Percentiles rank a stretch among this genome's conserved stretches.
Conservation (phyloP, 1,284 basidiomycete species). For the Rhizoctonia solani region DNA sequence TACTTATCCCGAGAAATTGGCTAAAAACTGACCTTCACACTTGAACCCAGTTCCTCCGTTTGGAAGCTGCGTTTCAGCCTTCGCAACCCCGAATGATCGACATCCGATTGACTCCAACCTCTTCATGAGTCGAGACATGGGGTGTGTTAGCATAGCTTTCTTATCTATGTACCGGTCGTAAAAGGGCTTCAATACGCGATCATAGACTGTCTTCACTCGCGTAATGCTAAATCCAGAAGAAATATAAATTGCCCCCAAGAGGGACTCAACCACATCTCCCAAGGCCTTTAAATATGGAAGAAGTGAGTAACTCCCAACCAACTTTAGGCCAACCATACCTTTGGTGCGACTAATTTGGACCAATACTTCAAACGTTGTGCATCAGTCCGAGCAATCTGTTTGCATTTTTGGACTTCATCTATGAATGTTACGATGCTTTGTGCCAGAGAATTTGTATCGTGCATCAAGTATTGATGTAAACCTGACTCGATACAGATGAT, state of each 20-base stretch:
- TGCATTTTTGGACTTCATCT: slow-evolving; percentile 54
- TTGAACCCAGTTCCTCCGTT: neutral
- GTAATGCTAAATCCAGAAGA: slow-evolving; percentile 67
- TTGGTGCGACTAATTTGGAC: slow-evolving; percentile 72
- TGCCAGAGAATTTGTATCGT: slow-evolving; percentile 58
- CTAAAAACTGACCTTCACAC: slow-evolving; percentile 17
- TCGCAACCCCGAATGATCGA: neutral
- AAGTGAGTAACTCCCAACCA: slow-evolving; percentile 5
- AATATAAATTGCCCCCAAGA: slow-evolving; percentile 73
- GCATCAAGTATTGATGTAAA: slow-evolving; percentile 62
- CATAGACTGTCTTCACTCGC: slow-evolving; percentile 66
- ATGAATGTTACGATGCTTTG: slow-evolving; percentile 59
- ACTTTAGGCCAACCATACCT: slow-evolving; percentile 52
- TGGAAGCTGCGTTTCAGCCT: neutral
- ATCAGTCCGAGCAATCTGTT: slow-evolving; percentile 55
- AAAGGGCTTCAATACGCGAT: slow-evolving; percentile 37
- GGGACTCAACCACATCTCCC: slow-evolving; percentile 75
- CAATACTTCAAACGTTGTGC: slow-evolving; percentile 63
- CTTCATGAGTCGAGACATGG: slow-evolving; percentile 12
- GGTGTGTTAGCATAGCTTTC: slow-evolving; percentile 20
- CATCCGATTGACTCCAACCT: slow-evolving; percentile 19
- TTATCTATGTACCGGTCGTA: slow-evolving; percentile 36
- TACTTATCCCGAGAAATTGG: neutral
- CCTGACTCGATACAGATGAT: slow-evolving; percentile 70
- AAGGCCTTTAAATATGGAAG: slow-evolving; percentile 54